Base-by-base conservation (phyloP, 2,329 filamentous ascomycete species). In the Fusarium incarnatum region DNA sequence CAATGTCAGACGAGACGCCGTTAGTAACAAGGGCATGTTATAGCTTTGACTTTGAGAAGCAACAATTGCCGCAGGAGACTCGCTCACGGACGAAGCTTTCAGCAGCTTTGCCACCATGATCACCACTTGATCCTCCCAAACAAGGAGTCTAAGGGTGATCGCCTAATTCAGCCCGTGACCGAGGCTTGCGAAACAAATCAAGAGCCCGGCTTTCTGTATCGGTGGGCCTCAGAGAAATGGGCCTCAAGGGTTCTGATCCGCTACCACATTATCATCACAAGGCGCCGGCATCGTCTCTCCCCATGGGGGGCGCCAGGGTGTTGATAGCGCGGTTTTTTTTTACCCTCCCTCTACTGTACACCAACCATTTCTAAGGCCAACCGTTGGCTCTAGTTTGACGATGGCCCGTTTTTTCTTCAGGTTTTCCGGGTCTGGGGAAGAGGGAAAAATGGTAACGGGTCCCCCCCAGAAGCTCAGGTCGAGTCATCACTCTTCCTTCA, bases 281-380 rank as follows among this genome's bases (percentile, higher is more conserved):
- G 40, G 52, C 18, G 30, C 25, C 10, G 37, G 16, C 53, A 37
- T 52, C 32, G 8, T 55, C 44, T 65, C 37, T 60, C 67, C 67
- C 67, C 67, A 56, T 41, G 67, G 67, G 67, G 67, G 61, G n/a
- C 28, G 40, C 52, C n/a, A 57, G 49, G 57, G 44, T 50, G 44
- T 41, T 48, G 15, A 30, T 56, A 61, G 62, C 23, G 64, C 46
- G 42, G 8, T 54, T 55, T 54, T 64, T 46, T 28, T 28, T 28
- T 28, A 28, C 27, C 27, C 27, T 42, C 52, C 37, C 13, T 32
- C 41, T 41, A 47, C 42, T 52, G 22, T 42, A 41, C 42, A 52
- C 50, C 56, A 54, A 44, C 41, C 60, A 25, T 48, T 46, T 67
- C 34, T 44, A 61, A 49, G 48, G 46, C 15, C 28, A 45, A 32